These are phyloP conservation scores for Metschnikowia henanensis DNA, from an alignment of 805 yeast genomes.

Conservation along the genomic window DNA sequence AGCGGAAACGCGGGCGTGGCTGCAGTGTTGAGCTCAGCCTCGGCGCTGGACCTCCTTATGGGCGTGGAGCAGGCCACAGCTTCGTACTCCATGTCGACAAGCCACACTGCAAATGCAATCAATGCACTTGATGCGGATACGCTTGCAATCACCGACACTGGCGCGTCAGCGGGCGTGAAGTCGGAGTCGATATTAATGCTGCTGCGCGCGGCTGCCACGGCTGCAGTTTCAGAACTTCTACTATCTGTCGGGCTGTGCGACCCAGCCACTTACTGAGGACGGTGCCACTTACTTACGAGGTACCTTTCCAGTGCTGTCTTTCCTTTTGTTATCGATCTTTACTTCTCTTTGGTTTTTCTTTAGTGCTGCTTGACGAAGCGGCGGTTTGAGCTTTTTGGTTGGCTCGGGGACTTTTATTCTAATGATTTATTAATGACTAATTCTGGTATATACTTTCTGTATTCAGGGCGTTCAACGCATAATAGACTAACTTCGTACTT, in stretches of 20 bases:
- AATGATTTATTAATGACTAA: neutral
- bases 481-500: too few species aligned
- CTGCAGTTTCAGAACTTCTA: constrained; percentile 9
- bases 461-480: neutral
- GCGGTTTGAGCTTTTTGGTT: constrained; percentile 1
- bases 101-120: neutral
- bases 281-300: too few species aligned
- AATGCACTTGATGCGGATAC: neutral
- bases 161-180: neutral
- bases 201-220: constrained; percentile 1
- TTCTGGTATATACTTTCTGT: neutral
- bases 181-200: neutral
- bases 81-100: neutral
- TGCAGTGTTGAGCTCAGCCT: neutral
- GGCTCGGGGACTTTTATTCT: neutral
- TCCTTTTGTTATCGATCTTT: neutral
- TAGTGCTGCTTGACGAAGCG: neutral
- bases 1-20: neutral
- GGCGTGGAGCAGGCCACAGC: neutral
- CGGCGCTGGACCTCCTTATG: constrained; percentile 1
- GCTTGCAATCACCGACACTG: neutral
- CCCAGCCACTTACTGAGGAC: neutral
- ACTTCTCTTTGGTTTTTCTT: neutral
- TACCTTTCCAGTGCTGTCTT: too few species aligned
- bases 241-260: constrained; percentile 4